Evolutionary conservation across 1,284 basidiomycete genomes (phyloP).

Genomic region (Quambalaria eucalypti): DNA sequence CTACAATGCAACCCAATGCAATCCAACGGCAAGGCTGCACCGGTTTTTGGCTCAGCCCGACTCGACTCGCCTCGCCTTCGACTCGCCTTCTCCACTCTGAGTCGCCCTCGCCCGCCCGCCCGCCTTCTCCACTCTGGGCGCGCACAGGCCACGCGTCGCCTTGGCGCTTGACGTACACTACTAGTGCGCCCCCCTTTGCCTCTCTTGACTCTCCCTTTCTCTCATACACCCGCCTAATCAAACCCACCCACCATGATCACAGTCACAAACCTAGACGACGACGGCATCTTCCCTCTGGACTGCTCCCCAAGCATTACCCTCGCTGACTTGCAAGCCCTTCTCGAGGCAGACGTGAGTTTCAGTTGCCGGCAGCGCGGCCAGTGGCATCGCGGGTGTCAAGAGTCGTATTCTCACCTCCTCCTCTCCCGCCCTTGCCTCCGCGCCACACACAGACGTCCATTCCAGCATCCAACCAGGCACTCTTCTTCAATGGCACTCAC

Average conservation of each 20-base stretch:
- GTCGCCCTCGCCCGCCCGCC: too few relatives aligned
- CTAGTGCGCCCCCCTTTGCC: background rate
- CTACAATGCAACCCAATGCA: too few relatives aligned
- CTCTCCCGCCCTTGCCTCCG: too few relatives aligned
- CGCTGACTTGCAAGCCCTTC: constrained; percentile 36
- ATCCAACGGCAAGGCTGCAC: too few relatives aligned
- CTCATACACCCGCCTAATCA: background rate
- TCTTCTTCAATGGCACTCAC: constrained; percentile 17
- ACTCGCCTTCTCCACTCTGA: too few relatives aligned
- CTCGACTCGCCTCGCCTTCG: too few relatives aligned
- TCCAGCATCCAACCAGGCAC: constrained; percentile 21
- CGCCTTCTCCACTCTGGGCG: too few relatives aligned
- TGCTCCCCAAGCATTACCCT: constrained; percentile 34
- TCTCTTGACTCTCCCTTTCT: background rate
- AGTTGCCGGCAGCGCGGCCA: background rate
- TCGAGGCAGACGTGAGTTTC: constrained; percentile 25
- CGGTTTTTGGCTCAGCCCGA: too few relatives aligned
- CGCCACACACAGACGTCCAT: constrained; percentile 19
- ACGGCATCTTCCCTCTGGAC: constrained; percentile 34
- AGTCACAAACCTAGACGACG: constrained; percentile 28
- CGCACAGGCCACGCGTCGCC: too few relatives aligned
- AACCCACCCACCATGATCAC: constrained; percentile 33
- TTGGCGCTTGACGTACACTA: too few relatives aligned
- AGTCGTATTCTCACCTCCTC: background rate
- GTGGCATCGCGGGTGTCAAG: too few relatives aligned